These are phyloP conservation scores for Phytophthora foliorum DNA, from an alignment of 352 stramenopile species.

Conservation along the genomic window DNA sequence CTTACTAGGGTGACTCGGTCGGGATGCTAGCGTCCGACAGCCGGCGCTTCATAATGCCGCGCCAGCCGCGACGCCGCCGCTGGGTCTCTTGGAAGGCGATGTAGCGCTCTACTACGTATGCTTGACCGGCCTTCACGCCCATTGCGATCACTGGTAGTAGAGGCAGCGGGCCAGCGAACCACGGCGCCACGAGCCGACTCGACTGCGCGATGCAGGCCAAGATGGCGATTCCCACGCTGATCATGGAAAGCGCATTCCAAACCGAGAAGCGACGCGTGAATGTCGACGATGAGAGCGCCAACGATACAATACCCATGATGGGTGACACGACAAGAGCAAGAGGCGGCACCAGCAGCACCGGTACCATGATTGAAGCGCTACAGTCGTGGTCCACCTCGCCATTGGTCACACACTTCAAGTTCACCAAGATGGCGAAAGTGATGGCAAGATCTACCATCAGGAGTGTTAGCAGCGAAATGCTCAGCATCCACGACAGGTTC, in stretches of 20 bases:
- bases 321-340: constrained; percentile 77
- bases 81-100: constrained; percentile 86
- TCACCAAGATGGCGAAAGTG: constrained; percentile 83
- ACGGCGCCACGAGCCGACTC: constrained; percentile 79
- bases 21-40: constrained; percentile 82
- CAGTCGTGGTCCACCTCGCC: constrained; percentile 77
- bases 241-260: constrained; percentile 86
- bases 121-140: constrained; percentile 73
- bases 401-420: constrained; percentile 82
- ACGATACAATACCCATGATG: constrained; percentile 78
- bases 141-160: constrained; percentile 76
- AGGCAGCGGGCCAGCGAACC: constrained; percentile 79
- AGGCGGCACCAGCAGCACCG: constrained; percentile 74
- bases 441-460: constrained; percentile 86
- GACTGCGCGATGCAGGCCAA: constrained; percentile 70
- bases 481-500: constrained; percentile 75
- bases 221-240: constrained; percentile 77
- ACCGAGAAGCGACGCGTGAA: constrained; percentile 80
- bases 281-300: constrained; percentile 74
- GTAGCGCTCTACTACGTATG: constrained; percentile 76
- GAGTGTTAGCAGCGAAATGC: constrained; percentile 65
- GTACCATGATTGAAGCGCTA: constrained; percentile 77
- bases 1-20: constrained; percentile 69
- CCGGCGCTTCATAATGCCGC: constrained; percentile 85
- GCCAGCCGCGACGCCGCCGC: constrained; percentile 76